Base-by-base conservation (phyloP, 768 basidiomycete species). In the Suillus subaureus region DNA sequence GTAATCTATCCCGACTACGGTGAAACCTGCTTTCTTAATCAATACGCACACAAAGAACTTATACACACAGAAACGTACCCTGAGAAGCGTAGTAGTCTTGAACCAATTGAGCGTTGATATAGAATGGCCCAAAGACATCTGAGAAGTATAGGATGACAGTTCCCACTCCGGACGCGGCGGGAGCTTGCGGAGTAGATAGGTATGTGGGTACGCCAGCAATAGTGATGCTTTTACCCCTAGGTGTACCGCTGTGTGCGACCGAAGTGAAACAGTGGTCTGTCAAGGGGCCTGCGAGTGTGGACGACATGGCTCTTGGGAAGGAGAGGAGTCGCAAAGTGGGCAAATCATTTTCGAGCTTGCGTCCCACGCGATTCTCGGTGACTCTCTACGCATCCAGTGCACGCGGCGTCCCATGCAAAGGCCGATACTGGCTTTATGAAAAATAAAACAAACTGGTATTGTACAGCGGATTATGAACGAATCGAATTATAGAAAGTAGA, bases 71-170 rank as follows among this genome's bases (percentile, higher is more conserved):
- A 28, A 15, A 61, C 75, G 2, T 63, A 89, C 89, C 89, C 23
- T 84, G 79, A 8, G 83, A 77, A 1, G 89, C 88, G 66, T 85
- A 88, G 69, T 84, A 90, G 71, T 91, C 88, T 70, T 89, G 87
- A 6, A 90, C 64, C 26, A 89, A 77, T 73, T 87, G 79, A 57
- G 81, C 83, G 72, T 89, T 90, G 66, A 84, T 61, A 69, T 79
- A 87, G 64, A 88, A 82, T 2, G 89, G 84, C 1, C 89, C 84
- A 69, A 79, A 88, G 3, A 89, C 81, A 67, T 90, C 89, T 0
- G 87, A 68, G 66, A 86, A 83, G 78, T 80, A 89, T 26, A 90
- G 72, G 21, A 90, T 73, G 63, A 90, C 77, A 61, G 82, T 85
- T 62, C 73, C 71, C 66, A 79, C 80, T 7, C 68, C 62, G 3